A percentile compares a stretch with the other conserved stretches of the same genome.
Evolutionary conservation across 306 rosid genomes (phyloP).

Genomic region (Cyclanthera cordifolia): DNA sequence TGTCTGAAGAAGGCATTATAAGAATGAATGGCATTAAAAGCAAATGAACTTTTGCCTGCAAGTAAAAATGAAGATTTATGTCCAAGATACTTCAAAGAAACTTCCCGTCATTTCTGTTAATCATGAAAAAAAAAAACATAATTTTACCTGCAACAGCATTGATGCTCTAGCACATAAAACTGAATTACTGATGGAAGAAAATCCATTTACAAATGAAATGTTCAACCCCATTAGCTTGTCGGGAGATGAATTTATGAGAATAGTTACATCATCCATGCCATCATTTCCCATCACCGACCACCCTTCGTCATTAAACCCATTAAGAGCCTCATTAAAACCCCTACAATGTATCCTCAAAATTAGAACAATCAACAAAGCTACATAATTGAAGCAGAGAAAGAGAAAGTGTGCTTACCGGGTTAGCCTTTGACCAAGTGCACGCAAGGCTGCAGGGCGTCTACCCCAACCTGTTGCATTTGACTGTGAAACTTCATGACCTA

Average conservation of each 20-base stretch:
- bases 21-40: background rate
- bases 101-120: background rate
- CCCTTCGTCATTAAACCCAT: constrained; percentile 93
- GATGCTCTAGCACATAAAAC: constrained; percentile 97
- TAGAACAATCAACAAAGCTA: constrained; percentile 13
- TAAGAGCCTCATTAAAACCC: constrained; percentile 95
- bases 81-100: background rate
- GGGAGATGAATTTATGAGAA: constrained; percentile 77
- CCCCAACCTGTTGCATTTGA: constrained; percentile 86
- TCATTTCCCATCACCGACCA: constrained; percentile 95
- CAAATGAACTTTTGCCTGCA: background rate
- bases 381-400: background rate
- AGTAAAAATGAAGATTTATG: background rate
- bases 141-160: constrained; percentile 84
- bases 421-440: constrained; percentile 83
- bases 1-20: background rate
- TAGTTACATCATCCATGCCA: constrained; percentile 85
- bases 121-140: background rate
- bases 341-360: constrained; percentile 33
- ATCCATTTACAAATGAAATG: constrained; percentile 70
- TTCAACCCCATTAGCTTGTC: constrained; percentile 87
- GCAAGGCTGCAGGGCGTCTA: constrained; percentile 84
- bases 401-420: constrained; percentile 46
- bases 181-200: constrained; percentile 80
- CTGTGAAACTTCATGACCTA: constrained; percentile 88